Evolutionary conservation across 2,329 filamentous ascomycete genomes (phyloP), one percentile per base, ranked within the genome.

Genomic region (Ophiostoma ulmi): DNA sequence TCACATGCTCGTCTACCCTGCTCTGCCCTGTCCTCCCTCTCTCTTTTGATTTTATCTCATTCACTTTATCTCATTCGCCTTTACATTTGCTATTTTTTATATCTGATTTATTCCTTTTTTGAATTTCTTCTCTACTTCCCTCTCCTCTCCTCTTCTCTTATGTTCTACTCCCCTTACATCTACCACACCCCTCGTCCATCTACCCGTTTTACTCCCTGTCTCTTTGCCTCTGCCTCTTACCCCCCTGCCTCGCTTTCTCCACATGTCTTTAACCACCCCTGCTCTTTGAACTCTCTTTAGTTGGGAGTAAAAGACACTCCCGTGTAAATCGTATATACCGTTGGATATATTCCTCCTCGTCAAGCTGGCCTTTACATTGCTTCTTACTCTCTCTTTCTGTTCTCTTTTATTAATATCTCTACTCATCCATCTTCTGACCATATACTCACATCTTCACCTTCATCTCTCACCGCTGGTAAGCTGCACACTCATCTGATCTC

Each of bases 201-300:
- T 20, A 48, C 44, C 41, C 41, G 17, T 44, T 44, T 14, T 44
- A 44, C 13, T 26, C 52, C 52, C 52, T 58, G 52, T 58, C 52
- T 22, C 31, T 66, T 13, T 31, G 52, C 55, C 35, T 39, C 26
- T 58, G 26, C 67, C 8, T 58, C 67, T 61, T 64, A 66, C 69
- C 36, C 41, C 69, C 48, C 41, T 55, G 22, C 67, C 52, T 35
- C 52, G 55, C 55, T 66, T 52, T 68, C 71, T 55, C 64, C 65
- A 55, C 64, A 41, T 67, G 35, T 63, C 55, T 64, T 14, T 55
- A 44, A 14, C 39, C 48, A 71, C 67, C 70, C 70, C 67, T 71
- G 67, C 52, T 22, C 52, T 26, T 58, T 26, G 52, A 31, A 20
- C 17, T 17, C 44, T 55, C 35, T 22, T 38, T 69, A 44, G 48